Base-by-base conservation (phyloP, 768 basidiomycete species). In the Lactarius evosmus region DNA sequence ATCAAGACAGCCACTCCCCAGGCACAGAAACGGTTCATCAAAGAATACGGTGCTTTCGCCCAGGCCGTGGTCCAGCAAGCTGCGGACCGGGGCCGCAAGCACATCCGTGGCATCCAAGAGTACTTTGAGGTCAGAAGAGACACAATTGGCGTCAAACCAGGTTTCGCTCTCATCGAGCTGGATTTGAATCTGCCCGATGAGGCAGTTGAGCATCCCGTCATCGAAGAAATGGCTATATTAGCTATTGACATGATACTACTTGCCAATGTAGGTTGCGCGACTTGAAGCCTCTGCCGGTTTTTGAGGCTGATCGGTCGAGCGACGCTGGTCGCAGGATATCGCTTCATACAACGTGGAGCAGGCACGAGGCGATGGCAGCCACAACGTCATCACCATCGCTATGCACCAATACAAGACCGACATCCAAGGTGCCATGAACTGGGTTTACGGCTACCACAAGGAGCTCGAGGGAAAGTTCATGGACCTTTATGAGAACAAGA, bases 381-480 rank as follows among this genome's bases (percentile, higher is more conserved):
- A 79, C 61, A 79, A 79, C 51, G 61, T 80, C 2, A 68, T 82
- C 25, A 75, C 75, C 1, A 70, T 78, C 14, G 74, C 79, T 27
- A 81, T 80, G 79, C 69, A 76, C 25, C 72, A 80, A 34, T 61
- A 67, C 33, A 60, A 72, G 5, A 52, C 73, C 16, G 70, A 73
- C 41, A 53, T 76, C 0, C 69, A 75, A n/a, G 72, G 66, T 12
- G 74, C 78, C 1, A 66, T 78, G 56, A 38, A 70, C 12, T 78
- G 73, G 72, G 70, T 78, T 5, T 57, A 52, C 0, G 55, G 69
- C 6, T 63, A 66, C 11, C 72, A 75, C 56, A 73, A 74, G 9
- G 58, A 66, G 9, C 61, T 75, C 3, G 72, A 61, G 2, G 69
- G 65, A 12, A 46, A 69, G 17, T 79, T 75, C 64, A 46, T 76